These are phyloP conservation scores for Cystobasidium ongulense DNA, from an alignment of 768 basidiomycete species.

Conservation along the genomic window DNA sequence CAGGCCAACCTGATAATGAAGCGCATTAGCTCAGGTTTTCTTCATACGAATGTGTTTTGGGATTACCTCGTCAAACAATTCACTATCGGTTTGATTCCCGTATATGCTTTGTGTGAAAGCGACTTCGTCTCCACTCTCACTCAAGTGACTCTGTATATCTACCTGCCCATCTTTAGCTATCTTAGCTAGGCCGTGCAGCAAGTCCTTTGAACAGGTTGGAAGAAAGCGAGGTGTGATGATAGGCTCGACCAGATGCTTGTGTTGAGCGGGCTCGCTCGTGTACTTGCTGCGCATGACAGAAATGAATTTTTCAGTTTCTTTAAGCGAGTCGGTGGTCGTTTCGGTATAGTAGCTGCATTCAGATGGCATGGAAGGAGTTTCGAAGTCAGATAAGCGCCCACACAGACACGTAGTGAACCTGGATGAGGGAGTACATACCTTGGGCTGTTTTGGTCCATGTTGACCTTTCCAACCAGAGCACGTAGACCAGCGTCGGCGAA, in stretches of 20 bases:
- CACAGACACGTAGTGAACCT: no score
- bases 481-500: conserved; percentile 67
- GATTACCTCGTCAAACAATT: conserved; percentile 62
- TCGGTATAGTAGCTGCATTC: conserved; percentile 55
- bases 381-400: neutral
- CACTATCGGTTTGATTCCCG: conserved; percentile 57
- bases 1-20: conserved; percentile 52
- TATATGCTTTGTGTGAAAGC: conserved; percentile 60
- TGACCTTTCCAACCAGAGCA: conserved; percentile 74
- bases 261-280: conserved; percentile 47
- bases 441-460: conserved; percentile 22
- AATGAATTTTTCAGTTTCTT: conserved; percentile 56
- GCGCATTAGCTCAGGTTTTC: neutral
- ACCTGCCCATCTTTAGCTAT: conserved; percentile 52
- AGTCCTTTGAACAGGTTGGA: conserved; percentile 70
- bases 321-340: conserved; percentile 49
- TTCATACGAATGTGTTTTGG: neutral
- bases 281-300: conserved; percentile 47
- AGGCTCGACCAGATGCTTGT: conserved; percentile 60
- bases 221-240: conserved; percentile 84
- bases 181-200: conserved; percentile 58
- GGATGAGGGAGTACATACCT: no score
- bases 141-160: conserved; percentile 70
- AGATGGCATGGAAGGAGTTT: neutral
- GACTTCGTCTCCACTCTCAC: conserved; percentile 68